phyloP scores from a whole-genome alignment of 164 flowering plant genomes.

The Tinospora cordifolia region DNA sequence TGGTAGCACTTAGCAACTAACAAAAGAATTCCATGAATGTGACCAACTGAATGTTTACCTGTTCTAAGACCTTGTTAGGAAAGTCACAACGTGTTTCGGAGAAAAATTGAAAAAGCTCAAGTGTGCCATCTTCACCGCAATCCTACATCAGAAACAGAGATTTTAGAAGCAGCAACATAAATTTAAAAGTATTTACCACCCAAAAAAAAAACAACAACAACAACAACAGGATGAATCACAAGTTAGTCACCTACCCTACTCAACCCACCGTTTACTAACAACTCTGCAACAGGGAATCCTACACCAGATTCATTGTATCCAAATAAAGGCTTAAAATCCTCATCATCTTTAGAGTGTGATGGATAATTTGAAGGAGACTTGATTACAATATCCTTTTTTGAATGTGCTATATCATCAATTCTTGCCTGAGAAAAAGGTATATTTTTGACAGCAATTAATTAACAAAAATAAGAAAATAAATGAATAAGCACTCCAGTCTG shows the following conservation, averaged over 20 bases:
- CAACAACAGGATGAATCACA: not conserved
- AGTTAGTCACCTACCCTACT: constrained; percentile 12
- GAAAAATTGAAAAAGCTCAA: constrained; percentile 29
- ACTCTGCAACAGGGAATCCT: constrained; percentile 16
- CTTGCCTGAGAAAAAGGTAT: constrained; percentile 14
- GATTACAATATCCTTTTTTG: constrained; percentile 12
- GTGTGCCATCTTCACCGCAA: constrained; percentile 23
- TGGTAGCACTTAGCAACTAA: not conserved
- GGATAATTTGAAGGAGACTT: constrained; percentile 21
- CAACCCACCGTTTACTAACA: constrained; percentile 22
- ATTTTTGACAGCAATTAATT: not conserved
- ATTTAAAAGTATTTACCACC: not conserved
- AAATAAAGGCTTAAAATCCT: constrained; percentile 21
- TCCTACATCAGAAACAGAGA: constrained; percentile 11
- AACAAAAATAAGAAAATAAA: not conserved
- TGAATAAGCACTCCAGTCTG: not conserved
- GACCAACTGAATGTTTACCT: constrained; percentile 7
- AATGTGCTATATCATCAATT: constrained; percentile 20
- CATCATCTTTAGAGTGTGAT: constrained; percentile 10
- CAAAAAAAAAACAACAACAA: not conserved
- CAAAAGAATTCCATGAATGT: not conserved
- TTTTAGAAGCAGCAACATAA: not conserved
- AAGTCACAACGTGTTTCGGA: constrained; percentile 18
- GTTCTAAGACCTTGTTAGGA: constrained; percentile 9
- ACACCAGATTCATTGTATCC: constrained; percentile 8